A percentile compares a stretch with the other conserved stretches of the same genome.
Conservation (phyloP, 768 basidiomycete species). For the Lenzites betulinus region DNA sequence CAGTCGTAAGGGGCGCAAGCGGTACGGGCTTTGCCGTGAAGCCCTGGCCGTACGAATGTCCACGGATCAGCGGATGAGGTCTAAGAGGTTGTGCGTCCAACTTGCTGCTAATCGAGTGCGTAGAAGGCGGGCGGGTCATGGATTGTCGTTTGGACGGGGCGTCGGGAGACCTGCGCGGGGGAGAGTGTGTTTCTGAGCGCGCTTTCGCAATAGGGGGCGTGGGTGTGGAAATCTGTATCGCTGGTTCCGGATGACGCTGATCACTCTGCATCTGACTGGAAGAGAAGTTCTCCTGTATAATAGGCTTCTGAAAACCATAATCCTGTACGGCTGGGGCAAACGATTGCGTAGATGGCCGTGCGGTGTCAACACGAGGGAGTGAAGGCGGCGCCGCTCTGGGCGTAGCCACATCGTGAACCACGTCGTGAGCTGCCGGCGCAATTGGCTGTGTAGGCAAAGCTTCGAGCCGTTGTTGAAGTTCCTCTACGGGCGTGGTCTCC, state of each 20-base stretch:
- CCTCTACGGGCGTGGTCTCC: constrained; percentile 33
- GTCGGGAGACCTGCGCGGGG: constrained; percentile 42
- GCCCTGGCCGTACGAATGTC: constrained; percentile 60
- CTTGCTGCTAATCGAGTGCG: constrained; percentile 50
- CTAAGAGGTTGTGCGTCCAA: constrained; percentile 45
- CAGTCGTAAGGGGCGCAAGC: constrained; percentile 59
- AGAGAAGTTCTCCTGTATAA: neutral
- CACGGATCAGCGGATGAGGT: constrained; percentile 78
- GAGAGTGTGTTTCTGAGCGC: constrained; percentile 42
- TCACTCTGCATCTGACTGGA: constrained; percentile 14
- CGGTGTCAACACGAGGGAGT: constrained; percentile 28
- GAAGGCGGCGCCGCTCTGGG: constrained; percentile 31
- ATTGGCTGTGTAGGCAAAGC: constrained; percentile 18
- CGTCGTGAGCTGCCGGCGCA: constrained; percentile 23
- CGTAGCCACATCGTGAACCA: constrained; percentile 29
- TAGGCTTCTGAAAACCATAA: constrained; percentile 10
- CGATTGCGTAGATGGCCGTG: constrained; percentile 15
- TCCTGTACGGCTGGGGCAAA: constrained; percentile 20
- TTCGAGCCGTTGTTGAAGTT: constrained; percentile 14
- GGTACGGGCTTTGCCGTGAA: constrained; percentile 45
- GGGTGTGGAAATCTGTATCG: constrained; percentile 23
- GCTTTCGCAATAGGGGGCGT: constrained; percentile 31
- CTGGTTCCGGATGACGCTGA: constrained; percentile 18
- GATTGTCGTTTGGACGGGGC: constrained; percentile 42
- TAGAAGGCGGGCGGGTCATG: constrained; percentile 62